Percentiles rank a stretch among this genome's conserved stretches.
Evolutionary conservation across 495 filamentous ascomycete species (phyloP).

Genomic region (Venustampulla echinocandica): DNA sequence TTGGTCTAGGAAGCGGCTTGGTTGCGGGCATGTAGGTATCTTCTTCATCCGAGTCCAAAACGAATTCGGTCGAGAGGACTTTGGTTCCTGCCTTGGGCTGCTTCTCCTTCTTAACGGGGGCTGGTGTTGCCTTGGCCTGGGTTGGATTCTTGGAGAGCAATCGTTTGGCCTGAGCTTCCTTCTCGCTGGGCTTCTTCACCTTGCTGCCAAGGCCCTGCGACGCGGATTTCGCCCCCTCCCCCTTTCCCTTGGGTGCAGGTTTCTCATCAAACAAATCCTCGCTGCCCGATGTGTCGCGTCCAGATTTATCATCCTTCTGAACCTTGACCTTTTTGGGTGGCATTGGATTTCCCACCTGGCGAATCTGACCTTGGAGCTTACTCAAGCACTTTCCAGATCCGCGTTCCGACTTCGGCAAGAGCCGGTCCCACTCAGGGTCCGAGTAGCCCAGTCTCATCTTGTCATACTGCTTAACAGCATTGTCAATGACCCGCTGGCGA

Average conservation of each 20-base stretch:
- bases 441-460: conserved; percentile 60
- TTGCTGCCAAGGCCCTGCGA: conserved; percentile 41
- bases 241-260: conserved; percentile 42
- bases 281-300: conserved; percentile 23
- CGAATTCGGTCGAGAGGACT: conserved; percentile 64
- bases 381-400: conserved; percentile 76
- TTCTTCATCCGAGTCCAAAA: conserved; percentile 69
- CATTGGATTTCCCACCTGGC: conserved; percentile 42
- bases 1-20: conserved; percentile 25
- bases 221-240: conserved; percentile 44
- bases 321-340: conserved; percentile 51
- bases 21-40: conserved; percentile 36
- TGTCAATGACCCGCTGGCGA: conserved; percentile 71
- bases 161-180: conserved; percentile 54
- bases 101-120: conserved; percentile 37
- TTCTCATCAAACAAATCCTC: conserved; percentile 47
- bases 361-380: conserved; percentile 54
- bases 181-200: conserved; percentile 51
- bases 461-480: conserved; percentile 75
- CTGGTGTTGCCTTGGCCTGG: conserved; percentile 14
- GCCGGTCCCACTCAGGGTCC: conserved; percentile 71
- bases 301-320: conserved; percentile 45
- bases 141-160: conserved; percentile 38
- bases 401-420: conserved; percentile 65
- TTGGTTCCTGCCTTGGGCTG: conserved; percentile 44